Evolutionary conservation across 148 eudicot species (phyloP).

Genomic region (Amaranthus cruentus): DNA sequence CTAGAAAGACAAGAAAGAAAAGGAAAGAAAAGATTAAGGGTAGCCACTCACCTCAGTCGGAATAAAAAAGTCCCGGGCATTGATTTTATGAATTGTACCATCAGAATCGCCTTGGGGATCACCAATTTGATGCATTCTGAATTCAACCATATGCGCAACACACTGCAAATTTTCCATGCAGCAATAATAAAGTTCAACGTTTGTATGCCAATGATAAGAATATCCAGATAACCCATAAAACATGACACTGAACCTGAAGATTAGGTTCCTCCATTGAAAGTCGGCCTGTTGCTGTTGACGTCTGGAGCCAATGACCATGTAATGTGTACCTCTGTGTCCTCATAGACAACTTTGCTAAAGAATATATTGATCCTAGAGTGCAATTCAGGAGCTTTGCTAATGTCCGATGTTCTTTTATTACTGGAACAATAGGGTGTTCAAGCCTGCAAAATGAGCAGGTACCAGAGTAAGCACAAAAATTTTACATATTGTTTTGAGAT

Average conservation of each 20-base stretch:
- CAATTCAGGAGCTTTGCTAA: slow-evolving; percentile 81
- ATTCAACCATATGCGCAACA: slow-evolving; percentile 88
- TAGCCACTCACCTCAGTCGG: slow-evolving; percentile 68
- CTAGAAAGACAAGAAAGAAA: background rate
- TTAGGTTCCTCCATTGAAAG: slow-evolving; percentile 99
- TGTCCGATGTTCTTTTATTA: slow-evolving; percentile 93
- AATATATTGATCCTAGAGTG: slow-evolving; percentile 90
- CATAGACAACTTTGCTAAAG: slow-evolving; percentile 73
- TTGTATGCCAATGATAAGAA: background rate
- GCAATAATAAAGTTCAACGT: background rate
- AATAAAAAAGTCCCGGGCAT: slow-evolving; percentile 83
- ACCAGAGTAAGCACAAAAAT: background rate
- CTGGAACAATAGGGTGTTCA: slow-evolving; percentile 91
- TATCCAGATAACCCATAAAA: background rate
- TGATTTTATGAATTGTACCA: slow-evolving; percentile 39
- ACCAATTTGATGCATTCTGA: slow-evolving; percentile 40
- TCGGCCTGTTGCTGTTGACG: slow-evolving; percentile 95
- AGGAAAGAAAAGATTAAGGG: background rate
- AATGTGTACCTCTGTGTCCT: slow-evolving; percentile 72
- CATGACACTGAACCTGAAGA: slow-evolving; percentile 62
- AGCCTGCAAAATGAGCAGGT: slow-evolving; percentile 43
- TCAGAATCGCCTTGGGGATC: slow-evolving; percentile 38
- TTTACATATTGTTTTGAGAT: background rate
- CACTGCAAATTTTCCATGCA: slow-evolving; percentile 45
- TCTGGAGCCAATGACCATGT: slow-evolving; percentile 98